These are phyloP conservation scores for fission yeast (Schizosaccharomyces pombe) DNA, from an alignment of 805 yeast genomes.

Conservation along the genomic window DNA sequence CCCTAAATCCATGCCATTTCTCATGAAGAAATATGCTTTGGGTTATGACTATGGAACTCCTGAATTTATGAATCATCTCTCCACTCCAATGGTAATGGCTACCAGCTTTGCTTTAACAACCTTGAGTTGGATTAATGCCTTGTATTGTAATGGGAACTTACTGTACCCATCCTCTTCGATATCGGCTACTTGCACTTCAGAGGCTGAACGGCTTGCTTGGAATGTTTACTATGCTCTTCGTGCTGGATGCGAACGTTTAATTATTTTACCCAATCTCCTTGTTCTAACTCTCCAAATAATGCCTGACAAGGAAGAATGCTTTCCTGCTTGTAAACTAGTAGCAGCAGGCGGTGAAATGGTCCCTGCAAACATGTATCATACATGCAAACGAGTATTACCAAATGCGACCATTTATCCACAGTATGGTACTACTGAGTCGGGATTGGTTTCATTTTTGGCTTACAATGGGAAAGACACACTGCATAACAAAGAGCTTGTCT, in stretches of 20 bases:
- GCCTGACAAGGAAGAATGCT: background rate
- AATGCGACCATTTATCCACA: background rate
- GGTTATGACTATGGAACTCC: constrained; percentile 1
- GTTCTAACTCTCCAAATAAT: background rate
- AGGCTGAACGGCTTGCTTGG: background rate
- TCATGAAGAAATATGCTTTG: background rate
- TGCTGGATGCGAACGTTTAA: background rate
- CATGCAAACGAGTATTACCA: background rate
- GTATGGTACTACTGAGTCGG: background rate
- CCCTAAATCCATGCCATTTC: constrained; percentile 1
- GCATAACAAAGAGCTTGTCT: background rate
- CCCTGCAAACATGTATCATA: background rate
- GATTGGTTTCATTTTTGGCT: background rate
- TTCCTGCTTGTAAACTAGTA: background rate
- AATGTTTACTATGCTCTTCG: background rate
- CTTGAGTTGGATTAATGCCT: background rate
- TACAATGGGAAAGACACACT: background rate
- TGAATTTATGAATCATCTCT: background rate
- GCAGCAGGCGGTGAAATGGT: background rate
- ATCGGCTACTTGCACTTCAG: background rate
- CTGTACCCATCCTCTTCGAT: background rate
- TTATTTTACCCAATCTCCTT: background rate
- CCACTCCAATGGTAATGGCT: background rate
- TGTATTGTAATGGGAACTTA: background rate
- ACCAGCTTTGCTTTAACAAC: background rate